Base-by-base conservation (phyloP, 306 rosid species). In the Dryas drummondii region DNA sequence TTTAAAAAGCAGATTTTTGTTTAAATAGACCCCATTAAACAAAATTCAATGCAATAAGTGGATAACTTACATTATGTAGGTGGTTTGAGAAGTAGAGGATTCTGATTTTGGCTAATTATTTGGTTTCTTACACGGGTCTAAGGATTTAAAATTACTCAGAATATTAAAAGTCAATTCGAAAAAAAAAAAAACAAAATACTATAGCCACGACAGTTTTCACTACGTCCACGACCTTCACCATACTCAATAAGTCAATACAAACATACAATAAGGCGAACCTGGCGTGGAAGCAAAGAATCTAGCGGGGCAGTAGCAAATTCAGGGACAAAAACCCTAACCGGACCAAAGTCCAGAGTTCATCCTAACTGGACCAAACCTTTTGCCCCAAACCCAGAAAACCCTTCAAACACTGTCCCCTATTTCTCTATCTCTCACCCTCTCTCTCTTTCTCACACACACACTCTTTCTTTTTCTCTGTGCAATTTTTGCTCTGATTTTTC, bases 311-410 rank as follows among this genome's bases (percentile, higher is more conserved):
- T 52, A 76, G 56, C 74, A 82, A 72, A 70, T 74, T 75, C 56
- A 11, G 64, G 44, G 22, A 64, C 47, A 1, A 48, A 84, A 89
- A 81, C 89, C 96, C 96, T 87, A 91, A 87, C 78, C 85, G 79
- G 77, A 85, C 87, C 84, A 65, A 81, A 78, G 53, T 47, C 52
- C 6, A 10, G 52, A 79, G 83, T 83, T 63, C 88, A 58, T 32
- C 41, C 41, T 81, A 84, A 86, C 73, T 72, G 22, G 75, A 85
- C 82, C 82, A 71, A 80, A 70, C 75, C 83, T 49, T 58, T 68
- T 63, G 72, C 56, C 84, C 79, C 74, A 16, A 76, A 19, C 76
- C 37, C 81, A 68, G 61, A 86, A 66, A 42, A 66, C 61, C 84
- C 58, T 59, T 73, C 11, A 32, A 64, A 69, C 45, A 13, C 57